Evolutionary conservation across 164 flowering plant species (phyloP).

Genomic region (Dillenia suffruticosa): DNA sequence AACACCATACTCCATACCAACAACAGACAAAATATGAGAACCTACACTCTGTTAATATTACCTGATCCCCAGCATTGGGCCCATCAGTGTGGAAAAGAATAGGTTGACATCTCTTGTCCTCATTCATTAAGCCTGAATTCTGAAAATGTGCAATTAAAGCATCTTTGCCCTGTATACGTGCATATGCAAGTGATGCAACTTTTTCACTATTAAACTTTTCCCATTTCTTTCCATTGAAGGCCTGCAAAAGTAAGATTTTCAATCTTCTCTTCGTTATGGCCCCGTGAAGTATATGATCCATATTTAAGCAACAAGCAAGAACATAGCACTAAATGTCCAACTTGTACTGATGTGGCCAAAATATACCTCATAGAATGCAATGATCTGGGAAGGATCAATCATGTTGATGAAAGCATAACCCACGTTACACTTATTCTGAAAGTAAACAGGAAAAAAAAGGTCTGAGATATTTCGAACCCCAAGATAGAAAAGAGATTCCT

Average conservation of each 20-base stretch:
- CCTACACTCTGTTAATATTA: conserved; percentile 7
- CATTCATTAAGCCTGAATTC: conserved; percentile 93
- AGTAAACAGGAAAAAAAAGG: not conserved
- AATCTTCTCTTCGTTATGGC: too few species aligned
- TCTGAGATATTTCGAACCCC: too few species aligned
- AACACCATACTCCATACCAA: too few species aligned
- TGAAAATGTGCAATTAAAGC: conserved; percentile 89
- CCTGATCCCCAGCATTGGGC: conserved; percentile 93
- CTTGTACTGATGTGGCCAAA: not conserved
- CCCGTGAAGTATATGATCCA: too few species aligned
- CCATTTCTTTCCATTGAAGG: conserved; percentile 88
- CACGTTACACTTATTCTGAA: conserved; percentile 87
- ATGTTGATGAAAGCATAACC: conserved; percentile 93
- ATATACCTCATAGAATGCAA: conserved; percentile 66
- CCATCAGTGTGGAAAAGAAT: conserved; percentile 84
- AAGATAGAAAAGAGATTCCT: too few species aligned
- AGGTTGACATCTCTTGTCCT: conserved; percentile 91
- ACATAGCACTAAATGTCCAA: not conserved
- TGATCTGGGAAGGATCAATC: conserved; percentile 58
- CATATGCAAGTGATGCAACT: conserved; percentile 87
- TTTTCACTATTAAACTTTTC: conserved; percentile 94
- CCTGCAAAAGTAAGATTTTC: conserved; percentile 29
- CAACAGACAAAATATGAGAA: too few species aligned
- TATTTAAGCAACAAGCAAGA: too few species aligned
- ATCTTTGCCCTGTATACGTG: conserved; percentile 81